Evolutionary conservation across 768 basidiomycete genomes (phyloP), one percentile per base, ranked within the genome.

Genomic region (Coprinopsis strossmayeri): DNA sequence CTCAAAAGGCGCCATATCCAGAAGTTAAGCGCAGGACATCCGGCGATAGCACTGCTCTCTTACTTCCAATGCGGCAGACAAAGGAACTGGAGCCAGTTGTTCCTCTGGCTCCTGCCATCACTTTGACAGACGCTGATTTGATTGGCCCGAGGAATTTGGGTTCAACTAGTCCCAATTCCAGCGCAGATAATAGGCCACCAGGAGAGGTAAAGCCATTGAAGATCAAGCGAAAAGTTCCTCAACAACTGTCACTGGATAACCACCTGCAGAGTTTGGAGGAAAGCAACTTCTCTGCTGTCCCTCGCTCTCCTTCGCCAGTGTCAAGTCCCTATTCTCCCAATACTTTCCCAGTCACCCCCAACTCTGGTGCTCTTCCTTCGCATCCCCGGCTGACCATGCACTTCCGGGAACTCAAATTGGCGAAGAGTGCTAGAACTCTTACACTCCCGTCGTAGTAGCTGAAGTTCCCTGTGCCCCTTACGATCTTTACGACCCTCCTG

Each of bases 291-390:
- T 57, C 60, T 30, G 58, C 55, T n/a, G 57, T 60, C 3, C 64
- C 65, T 5, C 53, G 63, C 13, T 53, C 59, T 11, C 61, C 61
- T 18, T 61, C 62, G 15, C 59, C 57, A 2, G 41, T 51, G 5
- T 13, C 46, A 55, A 17, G 49, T 48, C 18, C 46, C 40, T 23
- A 41, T 23, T 56, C 50, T 9, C 55, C 41, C 26, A 32, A 52
- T 15, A 54, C 55, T 12, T 48, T 64, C 35, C 61, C 62, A 11
- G 42, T 57, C 13, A 57, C 62, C 12, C 63, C 64, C 5, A 57
- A 55, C 32, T 55, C 61, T 12, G 57, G 53, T 3, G 34, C 50
- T 17, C 50, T 62, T 7, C 59, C 59, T 17, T 53, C 59, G 24
- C 61, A 60, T 44, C 61, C 61, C 18, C 55, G 50, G 5, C 34